Percentiles rank a stretch among this genome's conserved stretches.
Evolutionary conservation across 345 rosid genomes (phyloP).

Genomic region (Odontarrhena argentea): DNA sequence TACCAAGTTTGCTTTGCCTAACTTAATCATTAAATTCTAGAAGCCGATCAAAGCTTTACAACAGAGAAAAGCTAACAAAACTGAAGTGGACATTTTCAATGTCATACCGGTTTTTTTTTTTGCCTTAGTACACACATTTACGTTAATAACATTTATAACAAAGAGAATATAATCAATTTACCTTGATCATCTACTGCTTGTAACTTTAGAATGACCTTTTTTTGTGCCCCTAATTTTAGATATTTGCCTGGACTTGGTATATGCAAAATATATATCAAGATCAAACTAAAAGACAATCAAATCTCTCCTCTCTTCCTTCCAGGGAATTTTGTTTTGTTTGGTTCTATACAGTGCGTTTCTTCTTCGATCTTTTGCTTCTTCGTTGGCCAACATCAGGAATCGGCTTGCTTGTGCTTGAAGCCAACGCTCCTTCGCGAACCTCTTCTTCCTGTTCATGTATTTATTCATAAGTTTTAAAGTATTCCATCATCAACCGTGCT

Average conservation of each 20-base stretch:
- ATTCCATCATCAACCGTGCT: not conserved
- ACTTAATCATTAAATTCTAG: no score
- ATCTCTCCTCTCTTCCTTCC: slow-evolving; percentile 12
- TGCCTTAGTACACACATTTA: slow-evolving; percentile 23
- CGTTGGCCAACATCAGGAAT: slow-evolving; percentile 64
- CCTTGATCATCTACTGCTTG: slow-evolving; percentile 15
- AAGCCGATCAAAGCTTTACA: not conserved
- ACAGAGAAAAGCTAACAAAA: slow-evolving; percentile 1
- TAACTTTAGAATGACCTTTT: slow-evolving; percentile 26
- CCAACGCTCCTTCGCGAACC: slow-evolving; percentile 70
- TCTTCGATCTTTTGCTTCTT: slow-evolving; percentile 88
- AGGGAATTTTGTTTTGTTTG: slow-evolving; percentile 10
- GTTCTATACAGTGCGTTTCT: slow-evolving; percentile 72
- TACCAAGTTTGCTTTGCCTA: no score
- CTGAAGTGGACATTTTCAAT: not conserved
- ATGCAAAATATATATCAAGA: slow-evolving; percentile 32
- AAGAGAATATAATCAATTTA: slow-evolving; percentile 24
- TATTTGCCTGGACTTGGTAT: slow-evolving; percentile 26
- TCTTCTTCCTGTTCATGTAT: slow-evolving; percentile 59
- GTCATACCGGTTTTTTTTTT: not conserved
- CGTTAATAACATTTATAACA: slow-evolving; percentile 13
- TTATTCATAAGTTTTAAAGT: slow-evolving; percentile 1
- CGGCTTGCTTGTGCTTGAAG: slow-evolving; percentile 60
- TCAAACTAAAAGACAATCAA: slow-evolving; percentile 27
- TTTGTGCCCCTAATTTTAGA: slow-evolving; percentile 14